Evolutionary conservation across 1,284 basidiomycete genomes (phyloP), one percentile per base, ranked within the genome.

Genomic region (Meripilus lineatus): DNA sequence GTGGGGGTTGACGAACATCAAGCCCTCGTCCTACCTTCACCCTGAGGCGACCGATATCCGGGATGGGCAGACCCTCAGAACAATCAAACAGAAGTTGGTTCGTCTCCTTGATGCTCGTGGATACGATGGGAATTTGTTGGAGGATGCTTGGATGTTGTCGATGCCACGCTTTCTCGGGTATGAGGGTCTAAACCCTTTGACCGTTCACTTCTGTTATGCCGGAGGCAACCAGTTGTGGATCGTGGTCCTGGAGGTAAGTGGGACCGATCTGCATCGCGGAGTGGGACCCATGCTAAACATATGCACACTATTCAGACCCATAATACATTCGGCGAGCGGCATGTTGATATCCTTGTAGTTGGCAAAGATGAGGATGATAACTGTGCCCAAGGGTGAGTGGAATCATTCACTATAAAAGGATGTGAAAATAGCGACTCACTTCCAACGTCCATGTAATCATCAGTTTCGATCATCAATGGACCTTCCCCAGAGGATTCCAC

Each of bases 291-390:
- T 35, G 5, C 14, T 33, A 20, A 38, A 25, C 17, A 15, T 30
- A n/a, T 8, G 10, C 28, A 10, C n/a, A 8, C 13, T 34, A 13
- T 40, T 3, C 44, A 89, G 75, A 81, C 89, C 11, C 85, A 89
- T 57, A 90, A 88, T 56, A 88, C 85, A 0, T 89, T 89, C 58
- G 76, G 77, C 3, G 86, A 90, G 62, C 72, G 75, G 40, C 87
- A 85, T 61, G 72, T 81, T 6, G 72, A 82, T 52, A 59, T 79
- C 18, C 63, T 87, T 1, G 64, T 75, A 47, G 52, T 71, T 1
- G 75, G 72, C 6, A 55, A 61, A 21, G 61, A 68, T 33, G 76
- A 82, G 54, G 72, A 75, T 45, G 34, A 50, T 22, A 38, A 45
- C 15, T 51, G 58, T 24, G 45, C 59, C 6, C 47, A 49, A 39